Conservation (phyloP, 306 rosid species). For the Sicyos baderoa region DNA sequence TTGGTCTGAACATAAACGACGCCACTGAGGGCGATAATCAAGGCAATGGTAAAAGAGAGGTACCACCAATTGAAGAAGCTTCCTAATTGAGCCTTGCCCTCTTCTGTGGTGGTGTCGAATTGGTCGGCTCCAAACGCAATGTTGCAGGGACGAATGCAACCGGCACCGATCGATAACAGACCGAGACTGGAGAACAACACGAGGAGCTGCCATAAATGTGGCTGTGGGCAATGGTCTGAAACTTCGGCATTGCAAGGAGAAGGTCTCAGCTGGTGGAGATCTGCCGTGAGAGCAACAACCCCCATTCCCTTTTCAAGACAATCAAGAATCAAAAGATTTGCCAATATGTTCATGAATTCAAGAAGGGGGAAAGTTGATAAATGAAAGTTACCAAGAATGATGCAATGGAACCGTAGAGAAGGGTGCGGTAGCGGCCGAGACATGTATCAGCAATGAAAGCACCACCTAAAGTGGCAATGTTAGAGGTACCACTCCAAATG, state of each 20-base stretch:
- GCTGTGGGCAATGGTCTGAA: constrained; percentile 31
- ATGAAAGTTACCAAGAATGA: constrained; percentile 55
- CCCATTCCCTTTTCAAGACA: constrained; percentile 52
- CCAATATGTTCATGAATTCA: not conserved
- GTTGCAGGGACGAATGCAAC: constrained; percentile 82
- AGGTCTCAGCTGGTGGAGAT: constrained; percentile 45
- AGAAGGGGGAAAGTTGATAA: not conserved
- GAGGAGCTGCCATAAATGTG: constrained; percentile 51
- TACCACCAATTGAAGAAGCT: constrained; percentile 94
- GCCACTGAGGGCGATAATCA: constrained; percentile 50
- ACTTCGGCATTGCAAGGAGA: constrained; percentile 31
- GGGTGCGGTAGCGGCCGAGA: constrained; percentile 63
- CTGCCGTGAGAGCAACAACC: constrained; percentile 55
- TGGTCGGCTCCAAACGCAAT: constrained; percentile 83
- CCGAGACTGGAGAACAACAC: constrained; percentile 50
- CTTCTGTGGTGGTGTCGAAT: constrained; percentile 50
- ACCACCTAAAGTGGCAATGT: constrained; percentile 52
- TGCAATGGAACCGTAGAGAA: constrained; percentile 46
- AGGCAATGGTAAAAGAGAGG: constrained; percentile 61
- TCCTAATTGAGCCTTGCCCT: constrained; percentile 53
- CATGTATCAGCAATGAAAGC: constrained; percentile 72
- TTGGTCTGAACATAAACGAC: constrained; percentile 73
- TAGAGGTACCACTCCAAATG: constrained; percentile 69
- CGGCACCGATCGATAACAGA: constrained; percentile 62
- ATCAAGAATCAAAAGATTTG: not conserved